phyloP scores from a whole-genome alignment of 1,284 basidiomycete species.

The Ceratobasidium theobromae region DNA sequence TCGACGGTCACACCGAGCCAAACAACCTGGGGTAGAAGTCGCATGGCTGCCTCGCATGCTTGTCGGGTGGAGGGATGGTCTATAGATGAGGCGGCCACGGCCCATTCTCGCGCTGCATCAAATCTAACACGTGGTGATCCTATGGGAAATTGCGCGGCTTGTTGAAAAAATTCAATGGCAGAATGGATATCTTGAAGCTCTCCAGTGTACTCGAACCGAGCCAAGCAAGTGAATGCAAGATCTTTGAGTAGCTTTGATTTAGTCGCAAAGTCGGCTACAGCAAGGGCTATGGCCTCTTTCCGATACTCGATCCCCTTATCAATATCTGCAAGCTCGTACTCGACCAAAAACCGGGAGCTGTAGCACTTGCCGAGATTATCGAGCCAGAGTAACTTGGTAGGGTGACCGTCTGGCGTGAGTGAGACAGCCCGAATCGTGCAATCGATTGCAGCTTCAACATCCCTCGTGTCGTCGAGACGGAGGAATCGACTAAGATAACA shows the following conservation, averaged over 20 bases:
- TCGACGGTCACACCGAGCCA: conserved; percentile 9
- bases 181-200: background rate
- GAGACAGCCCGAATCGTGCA: background rate
- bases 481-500: background rate
- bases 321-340: background rate
- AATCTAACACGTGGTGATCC: background rate
- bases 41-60: conserved; percentile 4
- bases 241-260: background rate
- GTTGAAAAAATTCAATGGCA: background rate
- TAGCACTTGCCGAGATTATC: background rate
- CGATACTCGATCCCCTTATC: conserved; percentile 1
- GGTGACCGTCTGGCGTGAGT: background rate
- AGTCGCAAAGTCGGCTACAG: background rate
- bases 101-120: background rate
- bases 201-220: background rate
- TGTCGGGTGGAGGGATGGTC: background rate
- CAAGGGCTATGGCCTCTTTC: background rate
- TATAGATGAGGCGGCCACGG: background rate
- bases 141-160: background rate
- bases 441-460: background rate
- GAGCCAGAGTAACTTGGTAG: background rate
- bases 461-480: background rate
- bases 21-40: conserved; percentile 19
- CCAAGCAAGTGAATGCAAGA: background rate
- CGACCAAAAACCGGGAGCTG: background rate